phyloP scores from a whole-genome alignment of 1,139 yeast genomes.

The Protomyces arabidopsidicola region DNA sequence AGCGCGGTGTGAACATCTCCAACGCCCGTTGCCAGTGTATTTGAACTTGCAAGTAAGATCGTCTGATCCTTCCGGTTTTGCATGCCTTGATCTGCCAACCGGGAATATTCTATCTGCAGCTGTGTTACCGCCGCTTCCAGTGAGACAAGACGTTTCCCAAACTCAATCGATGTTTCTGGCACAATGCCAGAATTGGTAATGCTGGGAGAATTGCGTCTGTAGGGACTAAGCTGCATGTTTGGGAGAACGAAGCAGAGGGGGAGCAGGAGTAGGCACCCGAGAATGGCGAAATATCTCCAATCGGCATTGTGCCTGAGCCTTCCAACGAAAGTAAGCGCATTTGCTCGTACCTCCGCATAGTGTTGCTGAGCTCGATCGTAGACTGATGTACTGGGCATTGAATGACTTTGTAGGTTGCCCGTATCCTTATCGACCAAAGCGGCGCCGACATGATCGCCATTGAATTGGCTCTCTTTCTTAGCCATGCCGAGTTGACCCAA shows the following conservation, averaged over 20 bases:
- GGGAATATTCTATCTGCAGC: not conserved
- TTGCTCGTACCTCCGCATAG: not conserved
- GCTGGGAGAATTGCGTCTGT: not conserved
- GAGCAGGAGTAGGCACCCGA: not conserved
- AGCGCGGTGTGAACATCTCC: not conserved
- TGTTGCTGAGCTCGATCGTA: not conserved
- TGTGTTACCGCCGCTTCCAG: not conserved
- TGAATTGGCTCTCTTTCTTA: not conserved
- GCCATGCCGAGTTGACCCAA: not conserved
- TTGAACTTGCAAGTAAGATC: not conserved
- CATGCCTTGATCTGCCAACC: not conserved
- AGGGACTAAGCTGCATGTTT: not conserved
- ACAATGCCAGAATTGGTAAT: not conserved
- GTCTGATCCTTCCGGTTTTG: not conserved
- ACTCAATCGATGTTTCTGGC: not conserved
- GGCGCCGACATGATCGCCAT: not conserved
- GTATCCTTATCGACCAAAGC: not conserved
- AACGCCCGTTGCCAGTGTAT: not conserved
- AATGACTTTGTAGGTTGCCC: not conserved
- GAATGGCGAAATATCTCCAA: not conserved
- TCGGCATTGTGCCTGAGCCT: not conserved
- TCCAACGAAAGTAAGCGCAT: not conserved
- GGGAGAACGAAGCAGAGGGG: not conserved
- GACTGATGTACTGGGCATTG: not conserved
- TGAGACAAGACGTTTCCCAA: not conserved